Base-by-base conservation (phyloP, 768 basidiomycete species). In the Tulasnella sp. region DNA sequence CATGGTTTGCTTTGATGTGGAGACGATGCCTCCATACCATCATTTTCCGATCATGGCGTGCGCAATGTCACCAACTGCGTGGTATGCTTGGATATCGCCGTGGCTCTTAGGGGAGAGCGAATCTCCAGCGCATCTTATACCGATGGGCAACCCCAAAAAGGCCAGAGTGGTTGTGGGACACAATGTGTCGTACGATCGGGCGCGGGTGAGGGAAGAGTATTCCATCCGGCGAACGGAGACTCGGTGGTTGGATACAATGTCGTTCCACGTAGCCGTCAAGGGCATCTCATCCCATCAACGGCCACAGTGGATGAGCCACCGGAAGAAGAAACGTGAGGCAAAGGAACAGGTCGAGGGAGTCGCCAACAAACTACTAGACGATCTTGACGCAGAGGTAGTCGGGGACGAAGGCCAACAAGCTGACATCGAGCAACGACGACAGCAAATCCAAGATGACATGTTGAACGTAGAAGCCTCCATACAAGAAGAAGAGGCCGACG, bases 81-180 rank as follows among this genome's bases (percentile, higher is more conserved):
- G 96, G 94, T 99, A 98, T 66, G 79, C 80, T 2, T 99, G 96
- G 93, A 80, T 96, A 60, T 92, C 88, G 0, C 96, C 96, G 0
- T 94, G 91, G 91, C 69, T 96, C 8, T 74, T 92, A 3, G 78
- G 77, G 12, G 74, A 78, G 49, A 71, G 79, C 17, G 71, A 74
- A 7, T 72, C 79, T 41, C 66, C 69, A 0, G 69, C 71, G 32
- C 88, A 93, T 29, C 73, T 94, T 52, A 80, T 93, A 49, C 82
- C 90, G 0, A 59, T 93, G 2, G 86, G 88, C 1, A 70, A 76
- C 51, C 68, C 78, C 8, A 59, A 66, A 9, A 61, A 67, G 0
- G 73, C 83, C 0, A 77, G 82, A 12, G 66, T 97, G 29, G 72
- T 97, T 23, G 82, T 97, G 29, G 94, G 96, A 2, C 96, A 99